Base-by-base conservation (phyloP, 345 rosid species). In the Carallia brachiata region DNA sequence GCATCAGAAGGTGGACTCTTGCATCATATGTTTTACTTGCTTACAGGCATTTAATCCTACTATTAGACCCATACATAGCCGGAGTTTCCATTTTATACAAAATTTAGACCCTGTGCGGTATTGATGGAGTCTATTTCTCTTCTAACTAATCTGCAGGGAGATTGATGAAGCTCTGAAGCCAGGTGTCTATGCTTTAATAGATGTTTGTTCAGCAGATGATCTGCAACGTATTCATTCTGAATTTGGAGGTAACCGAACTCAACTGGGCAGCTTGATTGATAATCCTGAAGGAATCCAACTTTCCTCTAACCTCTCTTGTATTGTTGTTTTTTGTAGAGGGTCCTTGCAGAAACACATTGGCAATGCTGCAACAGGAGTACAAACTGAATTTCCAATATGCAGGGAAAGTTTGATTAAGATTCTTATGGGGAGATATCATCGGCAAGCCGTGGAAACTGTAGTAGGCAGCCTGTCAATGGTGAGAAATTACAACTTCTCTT, bases 81-180 rank as follows among this genome's bases (percentile, higher is more conserved):
- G 50, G 19, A 53, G 65, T 23, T 16, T 36, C 16, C 44, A 34
- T 18, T 63, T 71, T 19, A 66, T 47, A 34, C 12, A 18, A 64
- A 28, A 47, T 18, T 7, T 40, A 17, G 68, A 52, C 10, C 66
- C 31, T 4, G 62, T 32, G 52, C 19, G 13, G 54, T 57, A 19
- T 52, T 62, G 61, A 60, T 6, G 64, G 63, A 69, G 47, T 44
- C 48, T 34, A 18, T 75, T 66, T 28, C 23, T 34, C 7, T 74
- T 66, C 67, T 47, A 9, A 65, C 40, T 54, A 19, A 73, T 77
- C 68, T 75, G 68, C 88, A 95, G 99, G 84, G 97, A 95, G 77
- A 73, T 90, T 71, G 92, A 92, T 67, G 97, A 87, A 80, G 97
- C 97, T 69, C 79, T 95, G 69, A 90, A 72, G 70, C 97, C 99